A percentile compares a stretch with the other conserved stretches of the same genome.
phyloP scores from a whole-genome alignment of 1,284 basidiomycete species.

The Leccinum pachyderme region DNA sequence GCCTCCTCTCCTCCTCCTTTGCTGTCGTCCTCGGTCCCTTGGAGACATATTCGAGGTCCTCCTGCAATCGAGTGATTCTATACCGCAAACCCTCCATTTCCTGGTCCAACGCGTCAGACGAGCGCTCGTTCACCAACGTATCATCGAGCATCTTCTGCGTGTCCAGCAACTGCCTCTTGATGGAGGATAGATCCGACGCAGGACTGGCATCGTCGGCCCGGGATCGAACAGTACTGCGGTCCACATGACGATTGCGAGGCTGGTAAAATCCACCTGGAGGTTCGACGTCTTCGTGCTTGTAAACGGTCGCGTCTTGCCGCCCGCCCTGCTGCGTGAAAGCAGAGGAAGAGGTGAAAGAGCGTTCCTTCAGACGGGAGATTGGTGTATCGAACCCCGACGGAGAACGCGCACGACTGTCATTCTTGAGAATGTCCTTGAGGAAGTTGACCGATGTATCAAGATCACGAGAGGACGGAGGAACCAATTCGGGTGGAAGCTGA shows the following conservation, averaged over 20 bases:
- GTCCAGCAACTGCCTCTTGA: constrained; percentile 79
- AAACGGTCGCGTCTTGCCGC: constrained; percentile 88
- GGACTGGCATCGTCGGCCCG: constrained; percentile 71
- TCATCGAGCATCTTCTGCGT: constrained; percentile 73
- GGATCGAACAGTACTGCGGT: constrained; percentile 81
- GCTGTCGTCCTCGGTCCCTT: constrained; percentile 72
- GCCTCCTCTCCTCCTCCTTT: constrained; percentile 85
- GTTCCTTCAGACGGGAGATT: constrained; percentile 62
- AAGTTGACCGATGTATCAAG: constrained; percentile 91
- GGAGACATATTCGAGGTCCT: constrained; percentile 90
- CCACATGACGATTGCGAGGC: constrained; percentile 84
- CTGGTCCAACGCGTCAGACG: constrained; percentile 47
- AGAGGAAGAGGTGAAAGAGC: constrained; percentile 64
- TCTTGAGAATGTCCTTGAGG: constrained; percentile 86
- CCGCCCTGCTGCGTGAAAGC: constrained; percentile 49
- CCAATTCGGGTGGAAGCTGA: constrained; percentile 82
- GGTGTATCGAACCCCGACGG: constrained; percentile 50
- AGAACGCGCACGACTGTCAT: constrained; percentile 71
- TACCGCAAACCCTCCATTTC: constrained; percentile 90
- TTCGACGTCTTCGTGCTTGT: constrained; percentile 78
- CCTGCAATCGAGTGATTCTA: constrained; percentile 84
- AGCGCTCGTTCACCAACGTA: constrained; percentile 57
- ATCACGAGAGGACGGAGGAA: constrained; percentile 91
- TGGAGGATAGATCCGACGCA: constrained; percentile 62
- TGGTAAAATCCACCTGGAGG: constrained; percentile 73